Evolutionary conservation across 768 basidiomycete genomes (phyloP).

Genomic region (Suillus weaverae): DNA sequence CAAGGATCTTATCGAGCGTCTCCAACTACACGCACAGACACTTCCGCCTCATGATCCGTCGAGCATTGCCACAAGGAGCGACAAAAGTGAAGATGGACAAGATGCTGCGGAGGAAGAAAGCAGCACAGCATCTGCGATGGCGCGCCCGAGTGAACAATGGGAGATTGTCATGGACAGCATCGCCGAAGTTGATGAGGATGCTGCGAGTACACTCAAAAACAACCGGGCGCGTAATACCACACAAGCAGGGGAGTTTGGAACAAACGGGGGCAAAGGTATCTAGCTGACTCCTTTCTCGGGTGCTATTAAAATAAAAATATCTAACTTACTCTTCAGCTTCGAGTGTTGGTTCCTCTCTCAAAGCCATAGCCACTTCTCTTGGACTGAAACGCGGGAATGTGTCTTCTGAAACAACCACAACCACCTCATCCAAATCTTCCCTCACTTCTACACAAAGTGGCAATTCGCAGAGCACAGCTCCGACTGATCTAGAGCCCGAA

Average conservation of each 20-base stretch:
- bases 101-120: conserved; percentile 25
- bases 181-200: conserved; percentile 59
- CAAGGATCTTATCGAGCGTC: conserved; percentile 63
- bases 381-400: conserved; percentile 56
- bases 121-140: conserved; percentile 23
- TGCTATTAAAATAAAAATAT: background rate
- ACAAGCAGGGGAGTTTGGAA: conserved; percentile 70
- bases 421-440: conserved; percentile 25
- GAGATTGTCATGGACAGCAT: conserved; percentile 86
- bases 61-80: conserved; percentile 55
- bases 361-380: conserved; percentile 72
- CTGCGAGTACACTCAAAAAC: conserved; percentile 30
- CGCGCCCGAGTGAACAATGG: conserved; percentile 80
- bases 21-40: conserved; percentile 66
- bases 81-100: conserved; percentile 37
- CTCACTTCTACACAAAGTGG: conserved; percentile 28
- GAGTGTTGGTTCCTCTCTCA: conserved; percentile 72
- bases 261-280: conserved; percentile 62
- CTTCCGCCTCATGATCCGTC: conserved; percentile 58
- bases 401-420: conserved; percentile 12
- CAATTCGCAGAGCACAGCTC: conserved; percentile 27
- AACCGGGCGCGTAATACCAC: conserved; percentile 44
- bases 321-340: conserved; percentile 40
- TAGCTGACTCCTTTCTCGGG: conserved; percentile 10
- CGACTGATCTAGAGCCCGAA: conserved; percentile 20